Percentiles rank a stretch among this genome's conserved stretches.
Evolutionary conservation across 208 protist genomes (phyloP).

Genomic region (Balamuthia mandrillaris): DNA sequence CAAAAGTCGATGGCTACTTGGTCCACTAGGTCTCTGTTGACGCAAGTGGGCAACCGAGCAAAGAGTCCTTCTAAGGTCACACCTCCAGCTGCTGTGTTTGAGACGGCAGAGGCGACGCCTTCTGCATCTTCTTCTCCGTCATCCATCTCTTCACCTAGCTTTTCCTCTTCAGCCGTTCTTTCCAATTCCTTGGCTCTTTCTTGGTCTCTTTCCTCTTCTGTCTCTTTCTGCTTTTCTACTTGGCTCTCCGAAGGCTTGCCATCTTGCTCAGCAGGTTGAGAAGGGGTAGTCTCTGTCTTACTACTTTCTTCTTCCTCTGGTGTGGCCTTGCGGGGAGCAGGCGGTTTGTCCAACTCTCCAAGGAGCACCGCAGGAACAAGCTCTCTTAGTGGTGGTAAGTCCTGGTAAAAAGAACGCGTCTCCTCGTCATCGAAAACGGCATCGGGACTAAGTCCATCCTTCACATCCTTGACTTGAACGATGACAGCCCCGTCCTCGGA

Average conservation of each 20-base stretch:
- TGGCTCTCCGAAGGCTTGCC: no score
- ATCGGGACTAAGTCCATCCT: background rate
- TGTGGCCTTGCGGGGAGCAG: background rate
- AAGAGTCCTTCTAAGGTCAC: slow-evolving; percentile 35
- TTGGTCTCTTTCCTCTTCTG: background rate
- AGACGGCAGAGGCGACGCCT: background rate
- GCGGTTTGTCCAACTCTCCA: background rate
- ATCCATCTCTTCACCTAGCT: background rate
- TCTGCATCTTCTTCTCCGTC: background rate
- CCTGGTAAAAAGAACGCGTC: slow-evolving; percentile 54
- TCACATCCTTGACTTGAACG: background rate
- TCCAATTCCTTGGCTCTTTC: background rate
- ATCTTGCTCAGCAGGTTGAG: no score
- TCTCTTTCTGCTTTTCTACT: no score
- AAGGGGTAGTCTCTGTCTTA: no score
- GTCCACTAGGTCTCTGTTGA: slow-evolving; percentile 57
- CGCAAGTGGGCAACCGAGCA: slow-evolving; percentile 42
- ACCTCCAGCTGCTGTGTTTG: slow-evolving; percentile 29
- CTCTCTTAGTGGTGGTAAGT: slow-evolving; percentile 38
- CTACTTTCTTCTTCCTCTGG: background rate
- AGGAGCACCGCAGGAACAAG: slow-evolving; percentile 37
- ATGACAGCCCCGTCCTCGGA: background rate
- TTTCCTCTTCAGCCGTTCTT: background rate
- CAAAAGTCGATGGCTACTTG: slow-evolving; percentile 52
- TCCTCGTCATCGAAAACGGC: slow-evolving; percentile 57